phyloP scores from a whole-genome alignment of 306 rosid species.

The Vicia faba region DNA sequence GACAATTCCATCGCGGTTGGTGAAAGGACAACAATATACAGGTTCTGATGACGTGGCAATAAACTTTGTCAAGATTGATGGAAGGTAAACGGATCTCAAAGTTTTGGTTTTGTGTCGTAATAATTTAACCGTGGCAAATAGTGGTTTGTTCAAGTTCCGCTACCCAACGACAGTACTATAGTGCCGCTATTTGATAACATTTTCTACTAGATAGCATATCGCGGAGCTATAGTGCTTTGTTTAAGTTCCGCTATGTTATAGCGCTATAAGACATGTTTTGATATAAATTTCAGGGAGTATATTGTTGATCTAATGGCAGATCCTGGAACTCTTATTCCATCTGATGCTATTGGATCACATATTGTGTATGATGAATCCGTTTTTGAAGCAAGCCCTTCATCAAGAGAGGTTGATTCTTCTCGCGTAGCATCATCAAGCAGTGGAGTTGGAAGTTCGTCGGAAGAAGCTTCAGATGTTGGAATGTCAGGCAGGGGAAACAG shows the following conservation, averaged over 20 bases:
- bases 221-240: neutral
- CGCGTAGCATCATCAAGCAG: slow-evolving; percentile 73
- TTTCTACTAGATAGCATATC: neutral
- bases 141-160: neutral
- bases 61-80: slow-evolving; percentile 83
- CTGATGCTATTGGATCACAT: slow-evolving; percentile 72
- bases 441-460: slow-evolving; percentile 78
- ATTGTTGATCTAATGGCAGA: slow-evolving; percentile 96
- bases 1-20: slow-evolving; percentile 86
- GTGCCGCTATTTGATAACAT: neutral
- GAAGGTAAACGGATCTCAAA: slow-evolving; percentile 63
- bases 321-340: slow-evolving; percentile 97
- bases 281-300: slow-evolving; percentile 87
- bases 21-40: slow-evolving; percentile 84
- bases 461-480: slow-evolving; percentile 65
- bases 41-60: slow-evolving; percentile 83
- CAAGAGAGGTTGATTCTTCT: slow-evolving; percentile 81
- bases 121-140: neutral
- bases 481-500: slow-evolving; percentile 50
- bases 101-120: slow-evolving; percentile 10
- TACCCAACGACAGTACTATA: neutral
- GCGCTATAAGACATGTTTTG: slow-evolving; percentile 38
- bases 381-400: slow-evolving; percentile 64
- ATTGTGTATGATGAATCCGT: slow-evolving; percentile 62
- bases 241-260: neutral